Base-by-base conservation (phyloP, 805 yeast species). In the Kazachstania kunashirensis region DNA sequence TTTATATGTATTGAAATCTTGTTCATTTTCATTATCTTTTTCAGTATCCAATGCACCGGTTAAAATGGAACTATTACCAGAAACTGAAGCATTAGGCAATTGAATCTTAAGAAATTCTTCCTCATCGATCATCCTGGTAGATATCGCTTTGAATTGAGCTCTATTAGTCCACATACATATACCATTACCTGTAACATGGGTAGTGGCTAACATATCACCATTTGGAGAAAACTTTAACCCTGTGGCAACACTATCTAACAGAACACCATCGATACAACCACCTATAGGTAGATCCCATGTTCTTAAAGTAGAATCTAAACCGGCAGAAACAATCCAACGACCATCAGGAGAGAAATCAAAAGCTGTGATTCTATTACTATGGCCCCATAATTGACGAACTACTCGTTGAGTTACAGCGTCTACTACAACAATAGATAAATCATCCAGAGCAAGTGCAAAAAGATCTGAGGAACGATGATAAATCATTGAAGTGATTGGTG, bases 201-300 rank as follows among this genome's bases (percentile, higher is more conserved):
- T 70, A 0, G 97, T 88, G 1, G 96, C 97, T 38, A 92, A 67
- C 58, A 79, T 75, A 48, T 92, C 96, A 30, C 95, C 95, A 38
- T 77, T 68, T 2, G 94, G 94, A 12, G 96, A 83, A 45, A 92
- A 73, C 51, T 79, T 75, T 23, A 94, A 67, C 37, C 73, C 66
- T 0, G 96, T 85, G 3, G 81, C 94, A n/a, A 86, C 88, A 47
- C 70, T 75, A 2, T 80, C 76, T 18, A 92, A 70, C 36, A 66
- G 63, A 13, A 89, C 77, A 44, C 96, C 96, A 63, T 92, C 98
- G 39, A 92, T 85, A 59, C 97, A 89, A 1, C 88, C 84, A 33
- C 98, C 97, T 1, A 96, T 82, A 29, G 97, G 97, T 41, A 92
- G 71, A 58, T 92, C 97, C 97, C 97, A 92, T 0, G 96, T 85